Percentiles rank a stretch among this genome's conserved stretches.
Evolutionary conservation across 106 monocot genomes (phyloP).

Genomic region (Dioscorea dumetorum): DNA sequence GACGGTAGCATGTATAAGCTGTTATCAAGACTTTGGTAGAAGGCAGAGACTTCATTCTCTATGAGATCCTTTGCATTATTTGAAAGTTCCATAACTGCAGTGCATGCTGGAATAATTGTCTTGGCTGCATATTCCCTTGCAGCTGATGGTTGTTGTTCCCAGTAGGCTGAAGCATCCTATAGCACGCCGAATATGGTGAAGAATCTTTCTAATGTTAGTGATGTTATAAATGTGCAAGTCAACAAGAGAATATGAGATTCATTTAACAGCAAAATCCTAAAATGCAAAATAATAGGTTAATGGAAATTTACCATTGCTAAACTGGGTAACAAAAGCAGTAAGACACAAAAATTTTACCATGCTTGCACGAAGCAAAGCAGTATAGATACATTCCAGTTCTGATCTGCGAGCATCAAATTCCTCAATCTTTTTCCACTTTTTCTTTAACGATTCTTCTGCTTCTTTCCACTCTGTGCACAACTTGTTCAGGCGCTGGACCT

Average conservation of each 20-base stretch:
- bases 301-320: no score
- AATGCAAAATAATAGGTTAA: not conserved
- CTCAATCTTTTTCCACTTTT: conserved; percentile 99
- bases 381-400: conserved; percentile 81
- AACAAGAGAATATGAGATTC: no score
- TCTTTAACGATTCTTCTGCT: conserved; percentile 87
- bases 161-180: conserved; percentile 82
- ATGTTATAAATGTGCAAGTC: no score
- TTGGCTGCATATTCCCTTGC: conserved; percentile 67
- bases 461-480: conserved; percentile 89
- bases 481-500: conserved; percentile 76
- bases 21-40: conserved; percentile 68
- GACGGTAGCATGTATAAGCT: conserved; percentile 76
- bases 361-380: conserved; percentile 67
- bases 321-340: not conserved
- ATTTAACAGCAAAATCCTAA: not conserved
- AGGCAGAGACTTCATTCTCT: conserved; percentile 77
- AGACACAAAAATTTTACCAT: conserved; percentile 25
- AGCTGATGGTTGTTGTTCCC: conserved; percentile 82
- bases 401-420: conserved; percentile 95
- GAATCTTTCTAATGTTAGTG: not conserved
- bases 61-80: conserved; percentile 69
- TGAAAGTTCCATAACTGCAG: conserved; percentile 52
- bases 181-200: not conserved
- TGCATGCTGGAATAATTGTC: conserved; percentile 89